Percentiles rank a stretch among this genome's conserved stretches.
Conservation (phyloP, 441 rosid genomes). For the Pelargonium australe region DNA sequence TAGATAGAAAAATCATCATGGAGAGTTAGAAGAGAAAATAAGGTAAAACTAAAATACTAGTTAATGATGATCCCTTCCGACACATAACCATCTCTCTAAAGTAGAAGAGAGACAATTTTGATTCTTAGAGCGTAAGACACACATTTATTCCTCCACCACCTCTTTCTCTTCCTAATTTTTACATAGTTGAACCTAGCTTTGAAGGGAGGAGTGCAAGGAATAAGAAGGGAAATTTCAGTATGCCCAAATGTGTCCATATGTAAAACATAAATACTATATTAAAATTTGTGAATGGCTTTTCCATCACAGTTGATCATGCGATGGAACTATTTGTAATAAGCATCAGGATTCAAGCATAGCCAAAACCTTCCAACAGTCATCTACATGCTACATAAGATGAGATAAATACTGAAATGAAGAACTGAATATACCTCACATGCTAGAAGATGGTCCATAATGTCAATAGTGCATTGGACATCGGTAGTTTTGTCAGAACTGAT, state of each 20-base stretch:
- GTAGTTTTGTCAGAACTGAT: slow-evolving; percentile 55
- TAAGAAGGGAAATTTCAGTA: background rate
- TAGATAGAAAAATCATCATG: slow-evolving; percentile 6
- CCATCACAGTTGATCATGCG: background rate
- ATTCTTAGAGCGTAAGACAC: background rate
- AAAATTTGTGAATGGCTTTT: background rate
- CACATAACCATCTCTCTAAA: background rate
- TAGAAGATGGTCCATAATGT: slow-evolving; percentile 90
- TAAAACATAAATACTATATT: background rate
- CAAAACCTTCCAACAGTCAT: background rate
- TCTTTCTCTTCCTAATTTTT: background rate
- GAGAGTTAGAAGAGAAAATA: background rate
- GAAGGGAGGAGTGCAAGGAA: background rate
- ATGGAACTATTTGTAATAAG: background rate
- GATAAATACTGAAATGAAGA: background rate
- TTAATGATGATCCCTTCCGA: background rate
- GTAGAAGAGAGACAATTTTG: background rate
- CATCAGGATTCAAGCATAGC: background rate
- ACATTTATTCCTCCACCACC: background rate
- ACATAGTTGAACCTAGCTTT: background rate
- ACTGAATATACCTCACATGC: slow-evolving; percentile 72
- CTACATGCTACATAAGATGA: background rate
- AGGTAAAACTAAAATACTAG: background rate
- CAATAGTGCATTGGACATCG: slow-evolving; percentile 66
- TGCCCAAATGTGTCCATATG: background rate